Evolutionary conservation across 2,329 filamentous ascomycete species (phyloP).

Genomic region (Hypoxylon sp.): DNA sequence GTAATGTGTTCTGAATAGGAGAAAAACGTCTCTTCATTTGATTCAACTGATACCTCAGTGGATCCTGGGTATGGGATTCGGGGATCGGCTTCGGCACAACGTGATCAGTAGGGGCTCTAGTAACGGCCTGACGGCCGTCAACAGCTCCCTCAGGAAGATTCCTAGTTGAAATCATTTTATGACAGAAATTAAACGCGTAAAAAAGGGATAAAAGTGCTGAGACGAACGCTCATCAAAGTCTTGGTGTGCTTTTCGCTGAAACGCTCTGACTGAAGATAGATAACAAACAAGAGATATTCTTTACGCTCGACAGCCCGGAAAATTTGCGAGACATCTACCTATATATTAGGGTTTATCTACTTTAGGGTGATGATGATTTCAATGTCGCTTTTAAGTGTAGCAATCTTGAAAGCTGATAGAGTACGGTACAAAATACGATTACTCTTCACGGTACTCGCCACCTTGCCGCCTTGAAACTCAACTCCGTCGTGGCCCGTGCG

Average conservation of each 20-base stretch:
- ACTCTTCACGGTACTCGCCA: slow-evolving; percentile 27
- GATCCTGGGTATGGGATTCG: slow-evolving; percentile 74
- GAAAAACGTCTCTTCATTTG: slow-evolving; percentile 79
- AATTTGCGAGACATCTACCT: slow-evolving; percentile 26
- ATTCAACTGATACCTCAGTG: slow-evolving; percentile 80
- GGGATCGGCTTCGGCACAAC: slow-evolving; percentile 77
- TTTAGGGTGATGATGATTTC: slow-evolving; percentile 35
- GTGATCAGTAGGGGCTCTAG: slow-evolving; percentile 61
- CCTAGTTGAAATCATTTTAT: slow-evolving; percentile 59
- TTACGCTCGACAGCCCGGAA: slow-evolving; percentile 6
- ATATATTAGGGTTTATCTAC: slow-evolving; percentile 35
- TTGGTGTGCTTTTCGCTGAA: background rate
- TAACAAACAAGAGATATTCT: slow-evolving; percentile 11
- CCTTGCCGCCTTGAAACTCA: slow-evolving; percentile 13
- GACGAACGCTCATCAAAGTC: slow-evolving; percentile 12
- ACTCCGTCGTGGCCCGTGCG: slow-evolving; percentile 22
- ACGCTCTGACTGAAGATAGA: background rate
- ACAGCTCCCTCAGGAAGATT: slow-evolving; percentile 49
- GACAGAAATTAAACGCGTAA: background rate
- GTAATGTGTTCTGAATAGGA: slow-evolving; percentile 61
- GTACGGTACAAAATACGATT: slow-evolving; percentile 30
- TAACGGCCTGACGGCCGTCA: slow-evolving; percentile 64
- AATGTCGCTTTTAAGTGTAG: slow-evolving; percentile 1
- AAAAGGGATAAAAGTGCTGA: slow-evolving; percentile 4
- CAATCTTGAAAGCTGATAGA: background rate